These are phyloP conservation scores for Linum trigynum DNA, from an alignment of 345 rosid genomes.

Conservation along the genomic window DNA sequence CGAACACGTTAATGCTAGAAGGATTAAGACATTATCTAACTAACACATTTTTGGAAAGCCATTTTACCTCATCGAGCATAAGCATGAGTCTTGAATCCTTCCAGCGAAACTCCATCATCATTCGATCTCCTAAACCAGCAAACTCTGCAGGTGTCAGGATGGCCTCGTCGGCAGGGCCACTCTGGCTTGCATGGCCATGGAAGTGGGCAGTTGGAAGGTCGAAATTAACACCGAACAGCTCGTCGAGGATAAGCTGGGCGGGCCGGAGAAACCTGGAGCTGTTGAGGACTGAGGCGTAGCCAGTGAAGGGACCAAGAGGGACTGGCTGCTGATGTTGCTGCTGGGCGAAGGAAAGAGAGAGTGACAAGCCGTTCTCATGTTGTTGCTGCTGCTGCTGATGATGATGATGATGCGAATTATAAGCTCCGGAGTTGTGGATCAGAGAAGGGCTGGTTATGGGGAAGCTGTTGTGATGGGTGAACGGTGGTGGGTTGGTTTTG, in stretches of 20 bases:
- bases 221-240: conserved; percentile 19
- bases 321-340: conserved; percentile 7
- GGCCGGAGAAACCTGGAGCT: conserved; percentile 30
- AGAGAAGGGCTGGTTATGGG: background rate
- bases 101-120: conserved; percentile 16
- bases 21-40: too few relatives aligned
- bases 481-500: background rate
- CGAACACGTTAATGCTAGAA: too few relatives aligned
- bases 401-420: background rate
- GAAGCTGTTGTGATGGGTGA: background rate
- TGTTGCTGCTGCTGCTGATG: background rate
- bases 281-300: conserved; percentile 23
- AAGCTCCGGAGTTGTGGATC: background rate
- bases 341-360: background rate
- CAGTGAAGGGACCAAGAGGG: conserved; percentile 33
- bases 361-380: background rate
- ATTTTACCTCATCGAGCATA: conserved; percentile 35
- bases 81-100: conserved; percentile 27
- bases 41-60: background rate
- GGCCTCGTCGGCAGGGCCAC: conserved; percentile 2
- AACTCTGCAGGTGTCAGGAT: conserved; percentile 4
- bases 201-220: conserved; percentile 9
- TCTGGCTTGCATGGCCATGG: conserved; percentile 10
- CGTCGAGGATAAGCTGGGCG: conserved; percentile 28
- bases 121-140: conserved; percentile 15